Evolutionary conservation across 2,329 filamentous ascomycete species (phyloP), one percentile per base, ranked within the genome.

Genomic region (Alternaria sp.): DNA sequence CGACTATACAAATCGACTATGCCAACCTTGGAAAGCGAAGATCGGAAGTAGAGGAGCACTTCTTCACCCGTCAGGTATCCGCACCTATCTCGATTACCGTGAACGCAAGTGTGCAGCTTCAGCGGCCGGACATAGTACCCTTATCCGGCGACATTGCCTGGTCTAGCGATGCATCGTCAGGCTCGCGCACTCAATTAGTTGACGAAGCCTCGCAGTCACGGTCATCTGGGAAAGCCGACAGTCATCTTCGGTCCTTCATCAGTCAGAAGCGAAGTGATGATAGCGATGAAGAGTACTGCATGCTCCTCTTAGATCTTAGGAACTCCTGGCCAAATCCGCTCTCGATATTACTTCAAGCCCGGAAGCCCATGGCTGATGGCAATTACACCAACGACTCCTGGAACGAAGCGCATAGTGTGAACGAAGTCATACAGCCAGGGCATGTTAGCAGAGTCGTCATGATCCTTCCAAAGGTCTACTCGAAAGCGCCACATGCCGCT

Each of bases 271-370:
- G 80, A 2, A 73, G 77, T 9, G 75, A 80, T 15, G 73, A 79
- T 60, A 64, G 85, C 78, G 73, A 83, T 72, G 69, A 88, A 56
- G 88, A 93, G 44, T 90, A 93, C 73, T 96, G 93, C 74, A 84
- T 97, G 41, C 82, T 97, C 3, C 83, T 96, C 2, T 84, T 97
- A 55, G 95, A 97, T 79, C 83, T 97, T 26, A 89, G 93, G 60
- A 98, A 98, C 75, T 90, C 92, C 1, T 97, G 94, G 94, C 94
- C 93, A 3, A 92, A 88, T 73, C 89, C 90, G 53, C 87, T 97
- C 73, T 84, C 87, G 7, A 86, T 96, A 4, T 86, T 85, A 26
- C 79, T 97, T 3, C 77, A 84, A 64, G 81, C 84, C 25, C 81
- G 75, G 49, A 76, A 82, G 50, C 49, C 60, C 7, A 14, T 61